Evolutionary conservation across 2,329 filamentous ascomycete genomes (phyloP), one percentile per base, ranked within the genome.

Genomic region (Anthostomella pinea): DNA sequence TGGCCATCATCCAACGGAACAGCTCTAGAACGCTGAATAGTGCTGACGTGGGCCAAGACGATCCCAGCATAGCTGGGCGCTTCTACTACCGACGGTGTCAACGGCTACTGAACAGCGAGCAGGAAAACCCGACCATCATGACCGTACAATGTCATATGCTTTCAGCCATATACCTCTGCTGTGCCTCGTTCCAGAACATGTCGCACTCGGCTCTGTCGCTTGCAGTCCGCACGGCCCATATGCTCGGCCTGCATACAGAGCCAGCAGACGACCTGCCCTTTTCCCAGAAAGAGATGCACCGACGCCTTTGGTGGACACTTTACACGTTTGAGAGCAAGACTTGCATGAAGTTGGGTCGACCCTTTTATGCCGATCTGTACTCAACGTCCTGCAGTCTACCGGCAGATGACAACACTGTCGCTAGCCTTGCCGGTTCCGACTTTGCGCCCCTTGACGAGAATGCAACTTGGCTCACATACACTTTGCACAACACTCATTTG

Each of bases 231-330:
- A 66, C 61, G 1, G 72, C 70, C 3, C 60, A 71, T 26, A 65
- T 69, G 23, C 51, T 75, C 0, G 71, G 72, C 0, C 54, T 76
- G 4, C 70, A 75, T 51, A 46, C 65, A 1, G 69, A 75, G 19
- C 70, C 72, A 31, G 47, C 62, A 13, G 71, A 75, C 43, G 51
- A 73, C 39, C 18, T 51, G 6, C 45, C 51, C 8, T 8, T 35
- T 5, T 35, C 46, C 8, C 40, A 39, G 9, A 39, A 33, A 23
- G 51, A 53, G 32, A 43, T 52, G 14, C 66, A 68, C 4, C 71
- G 66, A 44, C 60, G 72, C 1, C 41, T 77, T 9, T 79, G 74
- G 73, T 77, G 72, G 72, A 56, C 53, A 1, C 47, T 79, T 1
- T 76, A 67, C 48, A 56, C 60, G 1, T 51, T 75, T 11, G 75